phyloP scores from a whole-genome alignment of 2,329 filamentous ascomycete species.

The Fusarium xylarioides region DNA sequence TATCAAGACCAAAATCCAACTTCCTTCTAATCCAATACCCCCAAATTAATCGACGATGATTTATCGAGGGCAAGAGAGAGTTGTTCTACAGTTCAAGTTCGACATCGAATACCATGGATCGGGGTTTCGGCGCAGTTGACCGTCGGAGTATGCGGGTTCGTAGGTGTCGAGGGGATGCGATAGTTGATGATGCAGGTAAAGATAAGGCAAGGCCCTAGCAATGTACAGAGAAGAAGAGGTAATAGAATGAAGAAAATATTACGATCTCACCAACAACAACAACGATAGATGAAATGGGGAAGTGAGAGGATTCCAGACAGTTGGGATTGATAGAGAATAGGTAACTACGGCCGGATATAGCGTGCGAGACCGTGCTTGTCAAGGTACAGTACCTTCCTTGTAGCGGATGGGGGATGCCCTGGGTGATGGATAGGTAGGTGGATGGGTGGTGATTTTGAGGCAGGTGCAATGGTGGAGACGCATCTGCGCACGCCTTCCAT shows the following conservation, averaged over 20 bases:
- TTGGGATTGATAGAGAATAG: conserved; percentile 19
- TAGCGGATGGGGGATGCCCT: conserved; percentile 17
- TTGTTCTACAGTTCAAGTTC: conserved; percentile 12
- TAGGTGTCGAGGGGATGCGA: conserved; percentile 9
- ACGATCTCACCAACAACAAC: conserved; percentile 11
- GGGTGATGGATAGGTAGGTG: conserved; percentile 4
- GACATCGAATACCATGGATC: conserved; percentile 22
- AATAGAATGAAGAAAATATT: conserved; percentile 17
- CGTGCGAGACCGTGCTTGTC: conserved; percentile 21
- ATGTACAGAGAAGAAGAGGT: conserved; percentile 1
- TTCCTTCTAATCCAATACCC: neutral
- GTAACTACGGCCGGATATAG: conserved; percentile 29
- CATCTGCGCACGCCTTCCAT: conserved; percentile 33
- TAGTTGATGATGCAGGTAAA: neutral
- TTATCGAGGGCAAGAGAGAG: conserved; percentile 8
- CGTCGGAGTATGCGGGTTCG: conserved; percentile 23
- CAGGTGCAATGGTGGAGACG: conserved; percentile 32
- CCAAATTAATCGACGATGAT: conserved; percentile 1
- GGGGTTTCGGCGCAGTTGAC: conserved; percentile 21
- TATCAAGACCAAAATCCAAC: neutral
- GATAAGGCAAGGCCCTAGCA: neutral
- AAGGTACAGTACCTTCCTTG: conserved; percentile 16
- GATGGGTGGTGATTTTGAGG: conserved; percentile 33
- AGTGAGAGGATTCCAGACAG: conserved; percentile 30
- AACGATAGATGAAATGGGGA: conserved; percentile 29